phyloP scores from a whole-genome alignment of 805 yeast genomes.

The Yamadazyma paraphyllophila region DNA sequence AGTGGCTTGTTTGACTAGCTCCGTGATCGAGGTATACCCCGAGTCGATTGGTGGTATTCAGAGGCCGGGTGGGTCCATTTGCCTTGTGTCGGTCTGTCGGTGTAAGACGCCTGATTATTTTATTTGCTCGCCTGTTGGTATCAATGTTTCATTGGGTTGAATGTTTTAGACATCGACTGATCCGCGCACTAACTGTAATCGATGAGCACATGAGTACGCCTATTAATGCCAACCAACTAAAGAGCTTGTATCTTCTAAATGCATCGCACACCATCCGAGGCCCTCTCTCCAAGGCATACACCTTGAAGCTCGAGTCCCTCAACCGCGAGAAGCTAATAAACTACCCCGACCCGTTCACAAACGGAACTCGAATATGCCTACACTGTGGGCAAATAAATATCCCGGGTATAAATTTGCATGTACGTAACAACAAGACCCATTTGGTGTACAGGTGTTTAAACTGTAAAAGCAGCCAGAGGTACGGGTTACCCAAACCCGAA shows the following conservation, averaged over 20 bases:
- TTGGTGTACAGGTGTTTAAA: constrained; percentile 18
- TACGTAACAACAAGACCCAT: neutral
- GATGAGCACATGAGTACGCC: neutral
- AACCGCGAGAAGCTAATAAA: constrained; percentile 25
- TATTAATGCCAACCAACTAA: constrained; percentile 17
- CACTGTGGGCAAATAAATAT: constrained; percentile 31
- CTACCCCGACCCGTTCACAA: constrained; percentile 25
- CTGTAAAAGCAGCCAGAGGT: constrained; percentile 5
- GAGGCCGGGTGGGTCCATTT: too few species aligned
- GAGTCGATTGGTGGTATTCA: too few species aligned
- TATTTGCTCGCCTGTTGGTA: too few species aligned
- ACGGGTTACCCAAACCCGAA: neutral
- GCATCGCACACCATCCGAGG: constrained; percentile 23
- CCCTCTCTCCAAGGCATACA: constrained; percentile 27
- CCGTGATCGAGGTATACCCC: too few species aligned
- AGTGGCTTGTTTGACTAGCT: too few species aligned
- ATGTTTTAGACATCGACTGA: too few species aligned
- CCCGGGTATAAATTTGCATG: constrained; percentile 25
- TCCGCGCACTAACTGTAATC: neutral
- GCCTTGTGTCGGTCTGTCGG: too few species aligned
- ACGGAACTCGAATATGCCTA: constrained; percentile 25
- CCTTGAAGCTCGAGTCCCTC: constrained; percentile 20
- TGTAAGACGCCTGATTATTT: too few species aligned
- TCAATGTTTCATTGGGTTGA: too few species aligned
- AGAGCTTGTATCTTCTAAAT: constrained; percentile 27